Evolutionary conservation across 331 rosid genomes (phyloP).

Genomic region (Malus hybrid): DNA sequence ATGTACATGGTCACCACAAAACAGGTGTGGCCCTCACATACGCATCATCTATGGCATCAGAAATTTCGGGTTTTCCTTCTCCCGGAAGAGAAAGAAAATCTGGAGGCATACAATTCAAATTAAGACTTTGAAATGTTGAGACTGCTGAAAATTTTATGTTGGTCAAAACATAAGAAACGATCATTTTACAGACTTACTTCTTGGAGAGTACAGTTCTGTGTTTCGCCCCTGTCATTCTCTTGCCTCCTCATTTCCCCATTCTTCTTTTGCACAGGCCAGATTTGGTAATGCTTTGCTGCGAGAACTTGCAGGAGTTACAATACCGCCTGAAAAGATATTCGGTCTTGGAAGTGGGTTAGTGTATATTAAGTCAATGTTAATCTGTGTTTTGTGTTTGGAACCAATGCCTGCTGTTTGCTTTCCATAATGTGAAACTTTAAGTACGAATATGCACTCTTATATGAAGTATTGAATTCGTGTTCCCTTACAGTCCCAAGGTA

Average conservation of each 20-base stretch:
- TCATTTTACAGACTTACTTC: background rate
- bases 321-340: slow-evolving; percentile 76
- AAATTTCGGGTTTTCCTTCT: background rate
- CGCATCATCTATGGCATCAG: no score
- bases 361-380: background rate
- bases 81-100: background rate
- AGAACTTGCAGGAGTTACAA: slow-evolving; percentile 79
- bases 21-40: slow-evolving; percentile 38
- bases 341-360: slow-evolving; percentile 87
- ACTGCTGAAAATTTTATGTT: no score
- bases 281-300: slow-evolving; percentile 73
- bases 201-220: background rate
- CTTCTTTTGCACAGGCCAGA: slow-evolving; percentile 47
- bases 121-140: no score
- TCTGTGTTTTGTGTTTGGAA: background rate
- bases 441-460: background rate
- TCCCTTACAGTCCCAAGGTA: slow-evolving; percentile 62
- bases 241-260: background rate
- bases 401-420: background rate
- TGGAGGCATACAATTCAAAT: no score
- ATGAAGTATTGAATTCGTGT: background rate
- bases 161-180: background rate
- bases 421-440: background rate
- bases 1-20: slow-evolving; percentile 82
- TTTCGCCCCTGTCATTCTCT: background rate